Evolutionary conservation across 1,284 basidiomycete species (phyloP).

Genomic region (Grifola frondosa): DNA sequence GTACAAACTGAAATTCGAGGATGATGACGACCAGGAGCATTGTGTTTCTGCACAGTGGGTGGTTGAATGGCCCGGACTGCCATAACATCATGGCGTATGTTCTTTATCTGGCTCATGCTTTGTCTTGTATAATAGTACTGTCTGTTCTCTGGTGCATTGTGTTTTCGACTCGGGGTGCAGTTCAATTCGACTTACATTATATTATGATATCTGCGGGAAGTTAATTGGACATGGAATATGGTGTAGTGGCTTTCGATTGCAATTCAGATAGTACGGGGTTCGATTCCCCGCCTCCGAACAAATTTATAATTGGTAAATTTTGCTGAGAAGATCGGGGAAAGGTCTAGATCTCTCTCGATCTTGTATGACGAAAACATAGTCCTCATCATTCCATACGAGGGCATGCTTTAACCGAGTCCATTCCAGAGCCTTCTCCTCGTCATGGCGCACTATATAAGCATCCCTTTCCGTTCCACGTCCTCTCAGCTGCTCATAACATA

Average conservation of each 20-base stretch:
- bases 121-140: not conserved
- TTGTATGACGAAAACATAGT: conserved; percentile 16
- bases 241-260: conserved; percentile 1
- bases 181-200: too few relatives aligned
- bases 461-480: not conserved
- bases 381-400: conserved; percentile 2
- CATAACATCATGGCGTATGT: too few relatives aligned
- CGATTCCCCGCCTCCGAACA: conserved; percentile 62
- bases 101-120: conserved; percentile 5
- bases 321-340: too few relatives aligned
- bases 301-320: not conserved
- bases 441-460: conserved; percentile 2
- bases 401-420: not conserved
- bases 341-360: conserved; percentile 19
- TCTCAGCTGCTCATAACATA: not conserved
- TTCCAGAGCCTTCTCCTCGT: conserved; percentile 11
- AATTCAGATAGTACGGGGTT: conserved; percentile 52
- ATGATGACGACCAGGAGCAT: conserved; percentile 80
- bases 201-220: not conserved
- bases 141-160: not conserved
- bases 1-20: conserved; percentile 80
- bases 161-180: too few relatives aligned
- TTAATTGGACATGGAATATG: not conserved
- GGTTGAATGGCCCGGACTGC: conserved; percentile 73
- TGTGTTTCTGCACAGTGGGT: conserved; percentile 69